Conservation (phyloP, 1,139 yeast genomes). For the Debaryomycetaceae sp. region DNA sequence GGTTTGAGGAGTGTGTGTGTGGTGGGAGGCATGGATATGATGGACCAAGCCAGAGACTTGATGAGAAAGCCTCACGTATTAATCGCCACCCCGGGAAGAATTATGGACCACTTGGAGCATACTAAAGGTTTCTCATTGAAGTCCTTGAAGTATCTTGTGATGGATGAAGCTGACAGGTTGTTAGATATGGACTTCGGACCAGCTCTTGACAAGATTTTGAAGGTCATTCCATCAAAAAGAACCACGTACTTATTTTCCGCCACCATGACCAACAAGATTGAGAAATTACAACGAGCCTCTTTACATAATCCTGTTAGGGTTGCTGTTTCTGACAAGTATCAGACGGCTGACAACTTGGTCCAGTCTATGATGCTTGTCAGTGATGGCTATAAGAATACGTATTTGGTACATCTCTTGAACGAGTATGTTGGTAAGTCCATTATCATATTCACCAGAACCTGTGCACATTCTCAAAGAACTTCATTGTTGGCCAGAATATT, state of each 20-base stretch:
- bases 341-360: slow-evolving; percentile 87
- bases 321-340: slow-evolving; percentile 83
- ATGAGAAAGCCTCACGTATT: slow-evolving; percentile 92
- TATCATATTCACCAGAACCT: slow-evolving; percentile 89
- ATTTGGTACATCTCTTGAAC: slow-evolving; percentile 73
- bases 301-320: slow-evolving; percentile 85
- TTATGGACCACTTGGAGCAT: slow-evolving; percentile 92
- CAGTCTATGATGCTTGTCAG: slow-evolving; percentile 92
- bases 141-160: slow-evolving; percentile 75
- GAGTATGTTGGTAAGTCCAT: slow-evolving; percentile 84
- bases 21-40: slow-evolving; percentile 98
- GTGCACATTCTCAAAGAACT: slow-evolving; percentile 91
- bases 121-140: slow-evolving; percentile 88
- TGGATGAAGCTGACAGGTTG: slow-evolving; percentile 97
- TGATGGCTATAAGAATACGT: slow-evolving; percentile 89
- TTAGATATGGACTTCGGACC: slow-evolving; percentile 97
- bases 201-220: slow-evolving; percentile 80
- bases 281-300: slow-evolving; percentile 91
- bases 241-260: slow-evolving; percentile 91
- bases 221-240: slow-evolving; percentile 80
- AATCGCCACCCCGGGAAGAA: slow-evolving; percentile 79
- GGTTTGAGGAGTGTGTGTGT: slow-evolving; percentile 84
- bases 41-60: slow-evolving; percentile 93
- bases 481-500: slow-evolving; percentile 76
- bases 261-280: slow-evolving; percentile 93